These are phyloP conservation scores for Teratosphaeriaceae sp. DNA, from an alignment of 2,329 filamentous ascomycete species.

Conservation along the genomic window DNA sequence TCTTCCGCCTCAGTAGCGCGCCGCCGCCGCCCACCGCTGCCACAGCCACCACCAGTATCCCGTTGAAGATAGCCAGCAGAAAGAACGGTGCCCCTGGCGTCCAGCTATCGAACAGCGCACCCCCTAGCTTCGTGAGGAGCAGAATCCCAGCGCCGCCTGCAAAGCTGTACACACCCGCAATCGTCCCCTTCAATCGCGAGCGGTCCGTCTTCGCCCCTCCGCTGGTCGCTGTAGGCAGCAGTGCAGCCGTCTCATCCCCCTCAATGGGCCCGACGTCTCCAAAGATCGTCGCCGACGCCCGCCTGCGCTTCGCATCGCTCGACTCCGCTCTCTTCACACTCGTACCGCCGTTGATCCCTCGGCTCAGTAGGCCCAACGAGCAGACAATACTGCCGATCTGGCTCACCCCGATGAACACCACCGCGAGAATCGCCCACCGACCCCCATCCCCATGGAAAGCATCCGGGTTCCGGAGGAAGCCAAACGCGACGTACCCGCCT, in stretches of 20 bases:
- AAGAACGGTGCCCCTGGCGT: conserved; percentile 80
- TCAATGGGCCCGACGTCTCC: conserved; percentile 8
- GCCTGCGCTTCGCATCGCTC: conserved; percentile 8
- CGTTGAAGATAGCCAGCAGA: conserved; percentile 89
- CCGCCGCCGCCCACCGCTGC: conserved; percentile 19
- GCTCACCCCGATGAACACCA: conserved; percentile 76
- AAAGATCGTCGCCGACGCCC: conserved; percentile 9
- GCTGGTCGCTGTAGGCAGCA: conserved; percentile 14
- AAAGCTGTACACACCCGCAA: conserved; percentile 89
- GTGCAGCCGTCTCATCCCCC: conserved; percentile 20
- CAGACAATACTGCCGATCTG: conserved; percentile 97
- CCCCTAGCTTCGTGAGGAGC: conserved; percentile 84
- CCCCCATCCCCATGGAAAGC: conserved; percentile 57
- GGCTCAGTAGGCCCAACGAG: conserved; percentile 79
- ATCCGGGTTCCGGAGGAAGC: conserved; percentile 70
- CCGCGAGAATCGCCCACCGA: conserved; percentile 54
- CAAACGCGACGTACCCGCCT: conserved; percentile 70
- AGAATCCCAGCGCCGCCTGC: conserved; percentile 87
- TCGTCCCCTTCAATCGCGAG: conserved; percentile 73
- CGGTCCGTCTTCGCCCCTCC: conserved; percentile 6
- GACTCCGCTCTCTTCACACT: conserved; percentile 14
- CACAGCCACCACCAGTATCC: conserved; percentile 51
- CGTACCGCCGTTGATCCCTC: conserved; percentile 52
- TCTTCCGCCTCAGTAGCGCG: too few relatives aligned
- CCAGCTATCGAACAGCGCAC: conserved; percentile 71